Base-by-base conservation (phyloP, 495 filamentous ascomycete species). In the Neurospora discreta region DNA sequence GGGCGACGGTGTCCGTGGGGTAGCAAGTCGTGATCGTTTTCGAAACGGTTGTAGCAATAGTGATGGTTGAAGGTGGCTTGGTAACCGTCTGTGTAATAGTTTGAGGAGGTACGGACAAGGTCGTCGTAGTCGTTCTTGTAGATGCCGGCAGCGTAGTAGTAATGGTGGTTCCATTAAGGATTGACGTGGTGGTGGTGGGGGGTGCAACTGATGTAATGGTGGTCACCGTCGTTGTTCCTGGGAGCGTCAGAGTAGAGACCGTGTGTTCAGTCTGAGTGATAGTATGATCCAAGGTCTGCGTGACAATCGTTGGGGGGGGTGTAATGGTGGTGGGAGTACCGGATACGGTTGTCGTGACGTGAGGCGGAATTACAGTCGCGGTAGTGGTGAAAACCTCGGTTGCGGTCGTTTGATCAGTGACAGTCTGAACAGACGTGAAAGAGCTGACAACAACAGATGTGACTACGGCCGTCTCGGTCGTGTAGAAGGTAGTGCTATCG, bases 1-100 rank as follows among this genome's bases (percentile, higher is more conserved):
- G 40, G 60, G 69, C 72, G 38, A 36, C 76, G 38, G 23, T 77
- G 2, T 76, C 78, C 20, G 79, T 77, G 0, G 75, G 70, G 5
- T 78, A 67, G 71, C 82, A 84, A 7, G 77, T 73, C 10, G 75
- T 78, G 15, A 82, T 76, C 3, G 74, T 39, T 11, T 72, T 77
- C 43, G 80, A 75, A 26, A 76, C 69, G 5, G 79, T 74, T 11
- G 77, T 75, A 18, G 70, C 26, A 13, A 77, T 39, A 0, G 74
- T 75, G 5, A 72, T 52, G 1, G 76, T 79, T 7, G 69, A 69
- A 11, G 75, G 71, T 30, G 77, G 76, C 20, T 65, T 71, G 3
- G 78, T 76, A 41, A 80, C 72, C 2, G 71, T 76, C 26, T 71
- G 33, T 0, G 74, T 76, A 11, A 58, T 69, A 0, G 69, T 39